Percentiles rank a stretch among this genome's conserved stretches.
These are phyloP conservation scores for Radiomyces spectabilis DNA, from an alignment of 192 early-diverging fungal species.

Conservation along the genomic window DNA sequence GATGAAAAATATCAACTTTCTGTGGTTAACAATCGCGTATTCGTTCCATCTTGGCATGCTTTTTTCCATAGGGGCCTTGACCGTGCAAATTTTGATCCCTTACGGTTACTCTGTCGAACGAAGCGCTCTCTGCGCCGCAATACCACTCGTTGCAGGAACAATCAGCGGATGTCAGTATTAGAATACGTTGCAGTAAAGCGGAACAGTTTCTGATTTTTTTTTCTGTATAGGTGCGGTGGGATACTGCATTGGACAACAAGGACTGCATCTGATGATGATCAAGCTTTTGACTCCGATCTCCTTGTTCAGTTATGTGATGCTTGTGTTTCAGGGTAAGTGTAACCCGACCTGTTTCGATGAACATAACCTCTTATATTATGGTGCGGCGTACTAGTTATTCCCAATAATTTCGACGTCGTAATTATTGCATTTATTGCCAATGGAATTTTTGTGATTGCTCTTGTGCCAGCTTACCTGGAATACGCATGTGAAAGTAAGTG, in stretches of 20 bases:
- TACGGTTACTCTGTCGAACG: constrained; percentile 16
- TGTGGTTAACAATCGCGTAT: too few relatives aligned
- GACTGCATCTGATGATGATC: constrained; percentile 13
- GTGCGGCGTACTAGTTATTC: constrained; percentile 20
- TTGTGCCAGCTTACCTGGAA: constrained; percentile 17
- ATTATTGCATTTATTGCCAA: constrained; percentile 10
- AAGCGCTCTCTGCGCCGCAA: constrained; percentile 8
- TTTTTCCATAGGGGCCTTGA: constrained; percentile 2
- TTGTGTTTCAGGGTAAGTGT: constrained; percentile 25
- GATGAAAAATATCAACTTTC: constrained; percentile 5
- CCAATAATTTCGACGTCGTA: constrained; percentile 11
- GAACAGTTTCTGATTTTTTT: neutral
- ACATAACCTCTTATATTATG: too few relatives aligned
- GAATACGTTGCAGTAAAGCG: too few relatives aligned
- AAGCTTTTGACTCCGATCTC: constrained; percentile 16
- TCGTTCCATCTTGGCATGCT: constrained; percentile 10
- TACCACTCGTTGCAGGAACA: constrained; percentile 9
- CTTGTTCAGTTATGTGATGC: constrained; percentile 15
- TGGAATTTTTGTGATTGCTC: constrained; percentile 17
- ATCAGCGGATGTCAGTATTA: constrained; percentile 7
- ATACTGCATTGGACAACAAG: constrained; percentile 14
- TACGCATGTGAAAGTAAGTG: constrained; percentile 23
- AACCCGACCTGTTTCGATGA: too few relatives aligned
- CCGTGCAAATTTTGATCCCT: constrained; percentile 11
- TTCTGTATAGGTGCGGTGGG: constrained; percentile 5